phyloP scores from a whole-genome alignment of 164 flowering plant genomes.

The Aristolochia contorta region DNA sequence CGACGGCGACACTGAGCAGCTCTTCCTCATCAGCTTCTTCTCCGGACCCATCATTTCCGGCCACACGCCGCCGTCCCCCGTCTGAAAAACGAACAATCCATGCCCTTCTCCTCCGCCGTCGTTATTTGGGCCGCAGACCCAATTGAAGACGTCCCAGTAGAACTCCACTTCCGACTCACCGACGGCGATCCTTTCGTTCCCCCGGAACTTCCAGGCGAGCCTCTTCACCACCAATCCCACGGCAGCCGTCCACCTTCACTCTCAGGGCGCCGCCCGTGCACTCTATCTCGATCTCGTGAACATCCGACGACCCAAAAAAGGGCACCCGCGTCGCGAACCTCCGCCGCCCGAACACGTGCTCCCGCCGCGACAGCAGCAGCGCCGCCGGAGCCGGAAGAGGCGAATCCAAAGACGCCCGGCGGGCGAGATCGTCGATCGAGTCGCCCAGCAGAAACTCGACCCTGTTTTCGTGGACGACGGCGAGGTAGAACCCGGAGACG shows the following conservation, averaged over 20 bases:
- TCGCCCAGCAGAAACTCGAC: conserved; percentile 59
- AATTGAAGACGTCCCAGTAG: conserved; percentile 71
- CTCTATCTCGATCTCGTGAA: conserved; percentile 50
- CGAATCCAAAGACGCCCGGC: conserved; percentile 16
- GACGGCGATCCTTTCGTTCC: conserved; percentile 46
- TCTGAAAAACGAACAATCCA: conserved; percentile 60
- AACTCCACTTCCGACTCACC: conserved; percentile 48
- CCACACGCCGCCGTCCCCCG: conserved; percentile 60
- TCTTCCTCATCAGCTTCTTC: conserved; percentile 62
- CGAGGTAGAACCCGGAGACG: conserved; percentile 42
- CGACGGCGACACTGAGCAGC: conserved; percentile 21
- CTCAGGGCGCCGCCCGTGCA: conserved; percentile 37
- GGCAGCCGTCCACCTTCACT: conserved; percentile 48
- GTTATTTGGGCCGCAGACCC: conserved; percentile 27
- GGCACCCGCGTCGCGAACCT: conserved; percentile 36
- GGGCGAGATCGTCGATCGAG: conserved; percentile 22
- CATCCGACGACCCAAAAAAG: conserved; percentile 37
- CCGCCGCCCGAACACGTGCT: conserved; percentile 57
- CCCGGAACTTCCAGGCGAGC: conserved; percentile 70
- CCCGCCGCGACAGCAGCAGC: conserved; percentile 43
- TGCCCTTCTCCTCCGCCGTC: conserved; percentile 19
- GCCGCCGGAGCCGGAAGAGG: conserved; percentile 13
- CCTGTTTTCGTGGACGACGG: conserved; percentile 24
- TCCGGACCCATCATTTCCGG: conserved; percentile 63
- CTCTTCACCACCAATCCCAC: conserved; percentile 41